These are phyloP conservation scores for Discostella stelligeroides DNA, from an alignment of 108 stramenopile genomes.

Conservation along the genomic window DNA sequence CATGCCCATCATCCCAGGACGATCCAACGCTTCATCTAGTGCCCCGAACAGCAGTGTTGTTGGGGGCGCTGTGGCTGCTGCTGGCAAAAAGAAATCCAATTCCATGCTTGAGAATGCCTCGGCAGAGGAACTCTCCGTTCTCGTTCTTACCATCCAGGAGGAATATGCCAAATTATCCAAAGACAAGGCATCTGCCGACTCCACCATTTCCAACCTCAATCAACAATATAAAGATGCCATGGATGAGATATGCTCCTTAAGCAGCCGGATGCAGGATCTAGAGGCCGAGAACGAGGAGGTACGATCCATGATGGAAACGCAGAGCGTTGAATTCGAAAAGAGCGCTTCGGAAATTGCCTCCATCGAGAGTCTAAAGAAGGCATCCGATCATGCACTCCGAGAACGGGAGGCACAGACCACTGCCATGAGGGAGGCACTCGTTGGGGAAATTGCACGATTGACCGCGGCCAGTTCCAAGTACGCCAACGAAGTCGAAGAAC, in stretches of 20 bases:
- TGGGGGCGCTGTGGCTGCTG: neutral
- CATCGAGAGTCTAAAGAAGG: conserved; percentile 34
- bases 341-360: conserved; percentile 42
- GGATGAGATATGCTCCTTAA: conserved; percentile 42
- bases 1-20: conserved; percentile 6
- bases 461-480: conserved; percentile 29
- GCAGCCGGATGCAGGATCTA: conserved; percentile 29
- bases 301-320: conserved; percentile 47
- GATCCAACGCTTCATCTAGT: neutral
- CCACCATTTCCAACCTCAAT: conserved; percentile 30
- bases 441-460: conserved; percentile 32
- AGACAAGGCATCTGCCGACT: conserved; percentile 46
- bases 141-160: conserved; percentile 52
- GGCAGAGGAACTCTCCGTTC: conserved; percentile 50
- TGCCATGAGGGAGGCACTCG: conserved; percentile 36
- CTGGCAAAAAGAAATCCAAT: conserved; percentile 14
- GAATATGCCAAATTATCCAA: conserved; percentile 48
- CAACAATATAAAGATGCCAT: conserved; percentile 46
- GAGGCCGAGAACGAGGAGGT: conserved; percentile 49
- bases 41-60: conserved; percentile 1
- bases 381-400: conserved; percentile 15
- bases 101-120: conserved; percentile 48
- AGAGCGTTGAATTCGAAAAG: conserved; percentile 42
- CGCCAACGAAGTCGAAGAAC: conserved; percentile 38
- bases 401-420: conserved; percentile 19